Conservation (phyloP, 2,329 filamentous ascomycete species). For the Trichoderma sp. region DNA sequence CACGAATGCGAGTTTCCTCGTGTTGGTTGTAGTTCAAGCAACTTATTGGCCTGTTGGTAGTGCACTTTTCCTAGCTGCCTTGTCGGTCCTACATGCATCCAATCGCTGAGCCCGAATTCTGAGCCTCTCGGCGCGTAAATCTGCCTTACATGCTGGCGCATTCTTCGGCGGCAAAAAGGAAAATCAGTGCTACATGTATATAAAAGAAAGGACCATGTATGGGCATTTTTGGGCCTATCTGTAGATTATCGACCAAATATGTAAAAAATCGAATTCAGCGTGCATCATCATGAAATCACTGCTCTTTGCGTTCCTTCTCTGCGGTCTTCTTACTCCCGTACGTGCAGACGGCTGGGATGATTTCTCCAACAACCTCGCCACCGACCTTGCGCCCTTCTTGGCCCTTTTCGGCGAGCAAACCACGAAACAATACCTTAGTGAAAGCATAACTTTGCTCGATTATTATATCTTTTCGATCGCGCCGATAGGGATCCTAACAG, state of each 20-base stretch:
- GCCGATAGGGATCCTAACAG: neutral
- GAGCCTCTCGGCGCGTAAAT: neutral
- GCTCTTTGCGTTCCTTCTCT: neutral
- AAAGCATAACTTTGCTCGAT: neutral
- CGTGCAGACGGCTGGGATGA: neutral
- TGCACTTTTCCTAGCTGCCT: too few species aligned
- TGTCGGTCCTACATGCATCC: too few species aligned
- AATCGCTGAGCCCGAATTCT: neutral
- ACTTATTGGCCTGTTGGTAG: neutral
- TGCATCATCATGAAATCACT: neutral
- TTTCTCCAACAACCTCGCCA: neutral
- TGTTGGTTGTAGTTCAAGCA: neutral
- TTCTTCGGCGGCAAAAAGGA: neutral
- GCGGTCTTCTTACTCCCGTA: neutral
- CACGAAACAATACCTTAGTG: slow-evolving; percentile 6
- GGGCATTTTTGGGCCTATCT: neutral
- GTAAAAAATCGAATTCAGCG: neutral
- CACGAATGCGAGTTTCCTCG: neutral
- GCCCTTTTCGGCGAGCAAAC: slow-evolving; percentile 4
- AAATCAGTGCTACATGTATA: neutral
- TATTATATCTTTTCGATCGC: slow-evolving; percentile 3
- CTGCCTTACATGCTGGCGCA: neutral
- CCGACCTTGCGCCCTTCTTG: neutral
- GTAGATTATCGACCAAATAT: neutral
- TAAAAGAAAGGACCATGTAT: neutral